These are phyloP conservation scores for Tardiomyces blankii DNA, from an alignment of 1,139 yeast genomes.

Conservation along the genomic window DNA sequence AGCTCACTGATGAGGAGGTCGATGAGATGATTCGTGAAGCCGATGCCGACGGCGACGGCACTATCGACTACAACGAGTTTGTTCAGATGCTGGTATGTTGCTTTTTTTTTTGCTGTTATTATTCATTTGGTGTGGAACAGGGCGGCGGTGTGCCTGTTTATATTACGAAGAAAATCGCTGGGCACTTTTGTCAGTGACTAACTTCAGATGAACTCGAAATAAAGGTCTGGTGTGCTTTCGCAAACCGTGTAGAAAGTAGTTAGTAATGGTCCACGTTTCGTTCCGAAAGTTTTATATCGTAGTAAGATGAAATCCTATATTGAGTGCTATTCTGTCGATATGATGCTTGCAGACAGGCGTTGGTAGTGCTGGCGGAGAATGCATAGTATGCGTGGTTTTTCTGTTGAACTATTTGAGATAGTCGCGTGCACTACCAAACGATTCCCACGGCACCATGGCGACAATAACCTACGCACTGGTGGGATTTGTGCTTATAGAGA, in stretches of 20 bases:
- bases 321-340: too few relatives aligned
- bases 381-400: too few relatives aligned
- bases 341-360: too few relatives aligned
- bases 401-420: neutral
- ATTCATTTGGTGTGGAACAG: too few relatives aligned
- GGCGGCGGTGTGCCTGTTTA: too few relatives aligned
- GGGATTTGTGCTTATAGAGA: conserved; percentile 17
- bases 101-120: too few relatives aligned
- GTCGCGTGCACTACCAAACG: too few relatives aligned
- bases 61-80: conserved; percentile 91
- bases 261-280: neutral
- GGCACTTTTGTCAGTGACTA: neutral
- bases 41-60: conserved; percentile 89
- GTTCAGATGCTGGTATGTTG: conserved; percentile 51
- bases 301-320: too few relatives aligned
- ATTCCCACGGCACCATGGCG: conserved; percentile 5
- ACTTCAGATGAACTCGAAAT: neutral
- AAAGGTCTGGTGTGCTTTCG: neutral
- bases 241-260: neutral
- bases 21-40: conserved; percentile 93
- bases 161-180: too few relatives aligned
- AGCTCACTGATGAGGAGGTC: conserved; percentile 84
- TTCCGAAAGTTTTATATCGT: too few relatives aligned
- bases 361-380: too few relatives aligned
- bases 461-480: conserved; percentile 16